A percentile compares a stretch with the other conserved stretches of the same genome.
phyloP scores from a whole-genome alignment of 1,284 basidiomycete genomes.

The Limonomyces culmigenus region DNA sequence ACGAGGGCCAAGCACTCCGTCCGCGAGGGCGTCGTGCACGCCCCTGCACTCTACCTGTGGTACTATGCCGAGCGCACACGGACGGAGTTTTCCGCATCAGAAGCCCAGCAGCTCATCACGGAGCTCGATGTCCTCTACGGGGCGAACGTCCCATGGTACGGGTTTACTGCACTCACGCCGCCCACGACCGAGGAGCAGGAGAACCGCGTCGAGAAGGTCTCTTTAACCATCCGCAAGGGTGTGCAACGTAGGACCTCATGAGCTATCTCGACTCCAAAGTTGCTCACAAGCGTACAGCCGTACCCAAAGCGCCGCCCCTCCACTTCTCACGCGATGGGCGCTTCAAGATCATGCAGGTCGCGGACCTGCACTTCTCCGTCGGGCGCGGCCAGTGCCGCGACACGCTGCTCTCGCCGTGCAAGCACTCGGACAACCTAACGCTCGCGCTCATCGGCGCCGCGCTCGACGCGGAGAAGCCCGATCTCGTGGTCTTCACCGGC shows the following conservation, averaged over 20 bases:
- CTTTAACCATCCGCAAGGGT: constrained; percentile 43
- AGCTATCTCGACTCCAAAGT: not conserved
- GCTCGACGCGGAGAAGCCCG: constrained; percentile 76
- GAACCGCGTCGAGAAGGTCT: constrained; percentile 29
- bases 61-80: constrained; percentile 53
- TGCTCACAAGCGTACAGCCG: constrained; percentile 23
- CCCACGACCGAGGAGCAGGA: constrained; percentile 6
- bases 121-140: constrained; percentile 82
- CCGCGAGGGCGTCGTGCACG: constrained; percentile 34
- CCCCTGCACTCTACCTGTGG: constrained; percentile 49
- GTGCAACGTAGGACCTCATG: constrained; percentile 34
- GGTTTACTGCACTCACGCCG: constrained; percentile 55
- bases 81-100: constrained; percentile 29
- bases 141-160: constrained; percentile 65
- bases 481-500: constrained; percentile 78
- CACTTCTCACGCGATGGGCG: constrained; percentile 71
- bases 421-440: constrained; percentile 58
- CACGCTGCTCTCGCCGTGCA: constrained; percentile 34
- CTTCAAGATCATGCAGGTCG: constrained; percentile 82
- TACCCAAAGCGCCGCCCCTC: constrained; percentile 54
- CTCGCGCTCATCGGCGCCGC: constrained; percentile 46
- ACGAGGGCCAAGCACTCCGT: constrained; percentile 35
- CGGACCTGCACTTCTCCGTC: constrained; percentile 80
- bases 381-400: constrained; percentile 59
- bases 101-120: constrained; percentile 59